Evolutionary conservation across 176 grass and related monocot genomes (phyloP).

Genomic region (Carex pumila): DNA sequence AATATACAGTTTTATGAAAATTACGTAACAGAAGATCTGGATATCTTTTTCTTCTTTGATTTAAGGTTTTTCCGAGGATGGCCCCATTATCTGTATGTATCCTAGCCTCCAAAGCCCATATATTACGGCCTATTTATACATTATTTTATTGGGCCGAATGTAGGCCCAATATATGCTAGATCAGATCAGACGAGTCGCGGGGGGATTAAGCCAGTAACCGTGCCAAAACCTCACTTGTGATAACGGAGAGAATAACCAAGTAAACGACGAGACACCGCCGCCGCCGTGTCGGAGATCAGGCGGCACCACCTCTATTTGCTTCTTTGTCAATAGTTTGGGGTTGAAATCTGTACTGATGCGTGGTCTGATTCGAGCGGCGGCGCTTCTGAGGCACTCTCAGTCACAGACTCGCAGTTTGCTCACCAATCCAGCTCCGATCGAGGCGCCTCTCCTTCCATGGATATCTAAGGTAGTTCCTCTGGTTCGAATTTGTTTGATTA

Average conservation of each 20-base stretch:
- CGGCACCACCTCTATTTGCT: background rate
- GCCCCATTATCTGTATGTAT: background rate
- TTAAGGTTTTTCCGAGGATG: background rate
- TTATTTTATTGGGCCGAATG: background rate
- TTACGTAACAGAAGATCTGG: too few relatives aligned
- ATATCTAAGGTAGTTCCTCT: background rate
- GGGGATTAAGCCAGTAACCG: background rate
- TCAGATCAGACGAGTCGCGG: background rate
- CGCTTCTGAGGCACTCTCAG: constrained; percentile 20
- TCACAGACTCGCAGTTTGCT: background rate
- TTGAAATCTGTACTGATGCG: constrained; percentile 6
- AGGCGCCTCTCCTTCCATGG: background rate
- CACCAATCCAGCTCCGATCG: background rate
- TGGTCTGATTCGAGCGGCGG: constrained; percentile 7
- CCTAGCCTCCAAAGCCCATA: background rate
- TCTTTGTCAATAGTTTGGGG: background rate
- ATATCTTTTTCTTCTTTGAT: too few relatives aligned
- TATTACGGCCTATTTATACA: background rate
- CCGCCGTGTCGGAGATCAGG: background rate
- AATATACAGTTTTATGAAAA: background rate
- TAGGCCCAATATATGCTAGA: background rate
- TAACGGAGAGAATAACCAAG: background rate
- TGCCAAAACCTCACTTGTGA: background rate
- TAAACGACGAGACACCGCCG: background rate
- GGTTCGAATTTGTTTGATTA: background rate